phyloP scores from a whole-genome alignment of 768 basidiomycete species.

The Cubamyces sp. region DNA sequence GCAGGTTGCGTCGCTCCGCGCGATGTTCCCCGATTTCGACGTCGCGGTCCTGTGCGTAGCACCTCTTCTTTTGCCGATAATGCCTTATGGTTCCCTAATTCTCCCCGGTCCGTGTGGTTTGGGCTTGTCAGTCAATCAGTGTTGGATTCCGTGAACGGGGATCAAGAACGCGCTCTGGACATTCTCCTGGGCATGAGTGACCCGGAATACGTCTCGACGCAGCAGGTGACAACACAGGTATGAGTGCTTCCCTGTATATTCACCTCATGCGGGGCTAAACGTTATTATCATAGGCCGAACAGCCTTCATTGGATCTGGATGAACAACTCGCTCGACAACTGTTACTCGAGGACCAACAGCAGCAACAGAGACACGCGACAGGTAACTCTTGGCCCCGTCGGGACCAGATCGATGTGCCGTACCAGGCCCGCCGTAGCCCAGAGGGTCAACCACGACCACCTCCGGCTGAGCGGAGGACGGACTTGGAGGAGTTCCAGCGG shows the following conservation, averaged over 20 bases:
- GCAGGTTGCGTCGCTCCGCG: slow-evolving; percentile 55
- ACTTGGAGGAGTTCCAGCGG: slow-evolving; percentile 69
- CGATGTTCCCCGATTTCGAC: slow-evolving; percentile 84
- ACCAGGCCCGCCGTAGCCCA: slow-evolving; percentile 22
- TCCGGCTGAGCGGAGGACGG: slow-evolving; percentile 27
- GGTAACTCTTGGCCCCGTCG: slow-evolving; percentile 31
- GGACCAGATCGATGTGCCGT: slow-evolving; percentile 22
- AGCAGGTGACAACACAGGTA: slow-evolving; percentile 33
- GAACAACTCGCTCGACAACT: slow-evolving; percentile 79
- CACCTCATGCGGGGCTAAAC: neutral
- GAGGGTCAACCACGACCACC: slow-evolving; percentile 5
- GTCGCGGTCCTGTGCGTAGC: slow-evolving; percentile 63
- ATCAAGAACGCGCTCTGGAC: slow-evolving; percentile 80
- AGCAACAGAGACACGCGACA: slow-evolving; percentile 20
- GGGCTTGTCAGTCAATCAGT: slow-evolving; percentile 57
- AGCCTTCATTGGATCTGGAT: slow-evolving; percentile 61
- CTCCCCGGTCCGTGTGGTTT: neutral
- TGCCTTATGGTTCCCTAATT: neutral
- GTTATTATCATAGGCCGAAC: slow-evolving; percentile 1
- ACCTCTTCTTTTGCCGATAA: neutral
- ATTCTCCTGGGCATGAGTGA: slow-evolving; percentile 84
- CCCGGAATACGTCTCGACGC: slow-evolving; percentile 63
- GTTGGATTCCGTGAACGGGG: slow-evolving; percentile 68
- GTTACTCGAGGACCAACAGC: slow-evolving; percentile 55
- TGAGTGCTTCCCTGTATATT: slow-evolving; percentile 7